These are phyloP conservation scores for Alternaria panax DNA, from an alignment of 2,329 filamentous ascomycete species.

Conservation along the genomic window DNA sequence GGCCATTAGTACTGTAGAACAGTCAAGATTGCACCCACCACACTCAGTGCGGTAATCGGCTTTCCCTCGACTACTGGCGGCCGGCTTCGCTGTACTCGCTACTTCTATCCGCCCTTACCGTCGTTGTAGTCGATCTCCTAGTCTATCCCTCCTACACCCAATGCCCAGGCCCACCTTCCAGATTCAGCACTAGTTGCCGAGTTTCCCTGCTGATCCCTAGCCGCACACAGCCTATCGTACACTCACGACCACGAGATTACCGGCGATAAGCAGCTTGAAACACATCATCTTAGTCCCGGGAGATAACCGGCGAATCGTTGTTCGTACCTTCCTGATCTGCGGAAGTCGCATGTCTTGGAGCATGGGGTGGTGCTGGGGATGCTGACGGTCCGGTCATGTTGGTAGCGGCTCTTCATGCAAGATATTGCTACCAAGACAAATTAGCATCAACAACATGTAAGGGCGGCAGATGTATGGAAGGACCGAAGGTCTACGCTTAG, in stretches of 20 bases:
- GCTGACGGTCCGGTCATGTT: slow-evolving; percentile 8
- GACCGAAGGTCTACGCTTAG: slow-evolving; percentile 1
- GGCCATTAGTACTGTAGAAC: background rate
- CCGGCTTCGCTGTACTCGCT: background rate
- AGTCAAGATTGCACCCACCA: background rate
- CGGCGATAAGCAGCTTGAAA: slow-evolving; percentile 31
- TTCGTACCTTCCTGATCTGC: slow-evolving; percentile 36
- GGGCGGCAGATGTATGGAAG: slow-evolving; percentile 13
- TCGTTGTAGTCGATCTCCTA: slow-evolving; percentile 2
- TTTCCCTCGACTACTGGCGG: background rate
- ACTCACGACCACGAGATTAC: slow-evolving; percentile 22
- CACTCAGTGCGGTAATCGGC: background rate
- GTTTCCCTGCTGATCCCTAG: slow-evolving; percentile 27
- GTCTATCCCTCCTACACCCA: background rate
- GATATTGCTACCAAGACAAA: slow-evolving; percentile 8
- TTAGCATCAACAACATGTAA: slow-evolving; percentile 22
- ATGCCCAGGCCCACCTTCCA: slow-evolving; percentile 23
- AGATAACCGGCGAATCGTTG: slow-evolving; percentile 13
- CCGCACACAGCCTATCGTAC: slow-evolving; percentile 30
- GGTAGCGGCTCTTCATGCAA: slow-evolving; percentile 5
- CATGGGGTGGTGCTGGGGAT: slow-evolving; percentile 7
- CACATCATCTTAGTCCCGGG: slow-evolving; percentile 15
- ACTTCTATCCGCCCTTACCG: background rate
- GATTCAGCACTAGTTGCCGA: slow-evolving; percentile 24
- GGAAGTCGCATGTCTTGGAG: slow-evolving; percentile 3